Base-by-base conservation (phyloP, 2,329 filamentous ascomycete genomes). In the Neopestalotiopsis rosae region DNA sequence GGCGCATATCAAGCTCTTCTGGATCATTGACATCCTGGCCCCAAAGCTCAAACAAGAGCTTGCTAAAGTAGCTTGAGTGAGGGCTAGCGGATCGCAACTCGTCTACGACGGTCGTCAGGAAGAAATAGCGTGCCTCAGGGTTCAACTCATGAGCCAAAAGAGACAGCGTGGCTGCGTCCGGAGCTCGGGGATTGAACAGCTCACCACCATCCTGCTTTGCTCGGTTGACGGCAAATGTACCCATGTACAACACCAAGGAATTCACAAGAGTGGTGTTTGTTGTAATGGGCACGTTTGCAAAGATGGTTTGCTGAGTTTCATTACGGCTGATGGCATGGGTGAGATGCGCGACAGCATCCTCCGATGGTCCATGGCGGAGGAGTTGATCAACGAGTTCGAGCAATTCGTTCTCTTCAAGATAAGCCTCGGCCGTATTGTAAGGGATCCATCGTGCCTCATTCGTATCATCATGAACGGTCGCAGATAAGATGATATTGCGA, bases 41-140 rank as follows among this genome's bases (percentile, higher is more conserved):
- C 80, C 98, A 98, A 52, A 98, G 86, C 74, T 97, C 90, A 62
- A 98, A 86, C 58, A 98, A 85, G 14, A 92, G 88, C 75, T 94
- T 93, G 77, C 91, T 95, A 83, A 97, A 99, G 83, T 96, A 99
- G 76, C 95, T 92, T 13, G 96, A 99, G 76, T 97, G 91, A 63
- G 91, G 90, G 77, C 94, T 97, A 12, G 95, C 94, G 79, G 92
- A 97, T 70, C 96, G 92, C 63, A 99, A 88, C 81, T 98, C 95
- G 80, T 98, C 97, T 68, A 94, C 88, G 77, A 99, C 94, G 72
- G 93, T 93, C 74, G 88, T 90, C 68, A 98, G 82, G 69, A 99
- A 85, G 78, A 94, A 93, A 82, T 97, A 97, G 67, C 95, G 91
- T 28, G 91, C 90, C 80, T 97, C 94, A 0, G 93, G 88, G 52